A percentile compares a stretch with the other conserved stretches of the same genome.
These are phyloP conservation scores for Boletus coccyginus DNA, from an alignment of 768 basidiomycete genomes.

Conservation along the genomic window DNA sequence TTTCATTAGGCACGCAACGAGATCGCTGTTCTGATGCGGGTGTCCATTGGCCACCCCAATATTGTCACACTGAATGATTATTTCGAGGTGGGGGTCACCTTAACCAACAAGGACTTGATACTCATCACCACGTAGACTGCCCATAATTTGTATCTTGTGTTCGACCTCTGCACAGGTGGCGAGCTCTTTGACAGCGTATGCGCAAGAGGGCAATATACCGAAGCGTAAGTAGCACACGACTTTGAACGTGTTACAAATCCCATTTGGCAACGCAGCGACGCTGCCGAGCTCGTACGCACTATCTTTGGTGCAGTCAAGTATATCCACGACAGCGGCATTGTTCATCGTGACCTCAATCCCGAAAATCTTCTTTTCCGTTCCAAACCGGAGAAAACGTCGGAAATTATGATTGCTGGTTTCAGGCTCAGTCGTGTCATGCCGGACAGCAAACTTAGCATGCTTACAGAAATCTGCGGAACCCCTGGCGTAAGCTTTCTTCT, in stretches of 20 bases:
- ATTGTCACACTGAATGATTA: constrained; percentile 95
- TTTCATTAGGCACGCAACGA: constrained; percentile 84
- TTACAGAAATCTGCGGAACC: constrained; percentile 96
- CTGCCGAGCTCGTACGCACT: constrained; percentile 82
- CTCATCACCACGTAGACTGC: constrained; percentile 53
- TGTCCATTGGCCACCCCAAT: constrained; percentile 87
- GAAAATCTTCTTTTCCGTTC: constrained; percentile 97
- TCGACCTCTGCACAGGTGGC: constrained; percentile 95
- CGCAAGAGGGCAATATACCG: constrained; percentile 94
- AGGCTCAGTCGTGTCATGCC: constrained; percentile 90
- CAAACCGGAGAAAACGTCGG: constrained; percentile 75
- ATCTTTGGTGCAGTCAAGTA: constrained; percentile 87
- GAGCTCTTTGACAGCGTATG: constrained; percentile 99
- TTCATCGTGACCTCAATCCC: constrained; percentile 96
- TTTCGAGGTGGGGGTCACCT: constrained; percentile 67
- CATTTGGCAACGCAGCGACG: constrained; percentile 60
- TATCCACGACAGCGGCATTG: constrained; percentile 88
- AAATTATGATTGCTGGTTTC: constrained; percentile 97
- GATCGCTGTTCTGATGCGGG: constrained; percentile 89
- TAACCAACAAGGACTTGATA: neutral
- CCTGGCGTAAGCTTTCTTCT: constrained; percentile 58
- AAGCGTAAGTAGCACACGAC: constrained; percentile 57
- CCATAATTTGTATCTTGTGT: constrained; percentile 91
- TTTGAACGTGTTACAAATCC: constrained; percentile 10
- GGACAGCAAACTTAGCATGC: constrained; percentile 78